Evolutionary conservation across 73 alveolate species (phyloP), one percentile per base, ranked within the genome.

Genomic region (Breviolum minutum): DNA sequence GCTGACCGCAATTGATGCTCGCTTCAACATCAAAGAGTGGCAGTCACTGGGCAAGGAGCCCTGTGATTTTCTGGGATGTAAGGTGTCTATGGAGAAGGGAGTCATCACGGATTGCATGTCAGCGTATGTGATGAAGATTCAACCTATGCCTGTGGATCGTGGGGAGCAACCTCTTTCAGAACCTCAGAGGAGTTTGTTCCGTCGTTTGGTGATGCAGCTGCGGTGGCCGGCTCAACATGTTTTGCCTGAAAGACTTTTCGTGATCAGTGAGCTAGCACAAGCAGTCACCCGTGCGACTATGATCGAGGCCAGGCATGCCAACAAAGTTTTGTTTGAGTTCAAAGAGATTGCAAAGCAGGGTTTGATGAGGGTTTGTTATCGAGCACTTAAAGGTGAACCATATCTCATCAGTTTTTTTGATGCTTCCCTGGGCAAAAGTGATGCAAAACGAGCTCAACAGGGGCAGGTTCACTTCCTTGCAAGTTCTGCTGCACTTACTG

Each of bases 221-320:
- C 73, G 89, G 0, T 91, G 97, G 97, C 97, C 97, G 3, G 97
- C 84, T 8, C 95, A 88, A 17, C 73, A 68, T 26, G 95, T 68
- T 7, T 1, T 88, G 26, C 95, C 95, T 0, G 95, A 88, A 48
- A 8, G 20, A 5, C 68, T 88, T 19, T 88, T 54, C 60, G 14
- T 8, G 69, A 48, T 88, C 29, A 88, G 95, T 61, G 7, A 32
- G 6, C 12, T 88, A 54, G 95, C 95, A 13, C 95, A 88, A 16
- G 17, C 19, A 5, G 85, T 68, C 62, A 29, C 60, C 26, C 17
- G 30, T 7, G 77, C 95, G 2, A 79, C 87, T 7, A 5, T 5
- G 26, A n/a, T 0, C 11, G 84, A 64, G 61, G 24, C 32, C 60
- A n/a, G 17, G 71, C 29, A 22, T 16, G 95, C 95, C 54, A 29